Conservation (phyloP, 306 rosid genomes). For the Potentilla sterilis region DNA sequence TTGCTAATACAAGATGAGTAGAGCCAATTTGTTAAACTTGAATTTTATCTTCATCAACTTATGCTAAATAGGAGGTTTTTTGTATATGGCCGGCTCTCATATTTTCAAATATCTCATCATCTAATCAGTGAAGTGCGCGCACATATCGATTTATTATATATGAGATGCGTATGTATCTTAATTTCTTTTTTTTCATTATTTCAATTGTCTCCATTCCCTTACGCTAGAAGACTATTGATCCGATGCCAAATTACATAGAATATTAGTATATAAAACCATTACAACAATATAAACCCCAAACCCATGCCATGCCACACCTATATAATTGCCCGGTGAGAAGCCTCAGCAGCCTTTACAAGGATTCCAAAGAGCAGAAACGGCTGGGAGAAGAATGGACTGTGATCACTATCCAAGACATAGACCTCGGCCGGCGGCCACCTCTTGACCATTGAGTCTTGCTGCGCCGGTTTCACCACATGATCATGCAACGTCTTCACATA, state of each 20-base stretch:
- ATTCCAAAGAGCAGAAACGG: slow-evolving; percentile 84
- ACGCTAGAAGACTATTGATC: background rate
- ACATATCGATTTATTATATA: background rate
- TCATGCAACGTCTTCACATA: slow-evolving; percentile 71
- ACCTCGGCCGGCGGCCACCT: slow-evolving; percentile 63
- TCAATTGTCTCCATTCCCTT: background rate
- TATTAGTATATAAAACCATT: background rate
- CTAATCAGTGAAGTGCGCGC: background rate
- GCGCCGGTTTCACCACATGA: slow-evolving; percentile 65
- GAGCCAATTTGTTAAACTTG: background rate
- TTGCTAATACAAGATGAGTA: background rate
- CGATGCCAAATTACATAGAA: background rate
- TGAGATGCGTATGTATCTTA: background rate
- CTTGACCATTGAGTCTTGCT: slow-evolving; percentile 81
- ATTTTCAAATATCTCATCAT: background rate
- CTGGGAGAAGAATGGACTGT: slow-evolving; percentile 78
- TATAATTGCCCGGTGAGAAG: background rate
- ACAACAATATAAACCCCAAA: background rate
- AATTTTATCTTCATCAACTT: no score
- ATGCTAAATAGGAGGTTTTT: no score
- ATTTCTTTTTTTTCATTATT: background rate
- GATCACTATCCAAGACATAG: slow-evolving; percentile 72
- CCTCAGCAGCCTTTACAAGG: slow-evolving; percentile 53
- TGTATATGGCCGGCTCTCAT: no score
- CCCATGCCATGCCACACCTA: background rate